phyloP scores from a whole-genome alignment of 306 rosid genomes.

The Senna tora region DNA sequence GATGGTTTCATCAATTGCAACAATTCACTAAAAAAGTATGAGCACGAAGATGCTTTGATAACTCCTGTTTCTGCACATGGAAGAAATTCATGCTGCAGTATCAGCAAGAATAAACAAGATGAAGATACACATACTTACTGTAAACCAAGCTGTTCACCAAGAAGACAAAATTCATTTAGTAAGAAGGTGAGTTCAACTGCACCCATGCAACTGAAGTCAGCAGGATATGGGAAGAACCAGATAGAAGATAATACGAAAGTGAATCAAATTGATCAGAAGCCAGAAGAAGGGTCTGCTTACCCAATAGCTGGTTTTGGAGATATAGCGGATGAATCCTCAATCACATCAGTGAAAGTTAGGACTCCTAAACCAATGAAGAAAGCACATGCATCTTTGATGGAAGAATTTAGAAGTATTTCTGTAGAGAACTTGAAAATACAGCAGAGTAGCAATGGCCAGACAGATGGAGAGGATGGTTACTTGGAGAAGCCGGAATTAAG shows the following conservation, averaged over 20 bases:
- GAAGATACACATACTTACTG: conserved; percentile 36
- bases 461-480: conserved; percentile 33
- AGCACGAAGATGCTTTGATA: conserved; percentile 45
- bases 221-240: conserved; percentile 31
- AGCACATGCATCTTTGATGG: conserved; percentile 35
- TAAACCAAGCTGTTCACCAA: conserved; percentile 37
- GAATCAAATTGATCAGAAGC: conserved; percentile 38
- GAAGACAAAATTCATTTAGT: conserved; percentile 40
- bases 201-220: conserved; percentile 41
- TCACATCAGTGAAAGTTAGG: conserved; percentile 31
- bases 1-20: conserved; percentile 30
- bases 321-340: conserved; percentile 28
- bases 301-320: conserved; percentile 33
- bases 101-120: conserved; percentile 45
- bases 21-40: conserved; percentile 40
- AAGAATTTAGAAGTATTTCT: conserved; percentile 42
- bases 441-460: conserved; percentile 38
- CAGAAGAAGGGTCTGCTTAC: conserved; percentile 34
- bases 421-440: conserved; percentile 46
- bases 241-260: conserved; percentile 37
- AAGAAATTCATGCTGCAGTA: conserved; percentile 30
- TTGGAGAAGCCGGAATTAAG: conserved; percentile 33
- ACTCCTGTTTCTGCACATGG: conserved; percentile 38
- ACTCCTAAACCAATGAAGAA: conserved; percentile 41
- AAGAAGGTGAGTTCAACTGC: conserved; percentile 34